These are phyloP conservation scores for Cyanidioschyzon merolae DNA, from an alignment of 23 red algal genomes.

Conservation along the genomic window DNA sequence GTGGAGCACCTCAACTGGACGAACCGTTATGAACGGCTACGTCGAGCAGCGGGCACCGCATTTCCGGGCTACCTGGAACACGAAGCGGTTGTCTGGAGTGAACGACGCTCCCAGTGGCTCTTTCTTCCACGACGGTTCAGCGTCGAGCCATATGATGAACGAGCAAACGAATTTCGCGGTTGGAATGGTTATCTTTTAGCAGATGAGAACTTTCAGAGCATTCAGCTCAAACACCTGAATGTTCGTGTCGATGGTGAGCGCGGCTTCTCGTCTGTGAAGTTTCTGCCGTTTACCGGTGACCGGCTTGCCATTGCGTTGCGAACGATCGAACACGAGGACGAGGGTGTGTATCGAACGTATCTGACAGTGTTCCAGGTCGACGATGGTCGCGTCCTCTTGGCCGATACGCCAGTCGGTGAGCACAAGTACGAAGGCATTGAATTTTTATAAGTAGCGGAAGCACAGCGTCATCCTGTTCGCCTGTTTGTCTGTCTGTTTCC, in stretches of 20 bases:
- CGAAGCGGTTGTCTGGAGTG: conserved; percentile 68
- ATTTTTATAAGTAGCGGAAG: conserved; percentile 15
- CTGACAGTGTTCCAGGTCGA: conserved; percentile 39
- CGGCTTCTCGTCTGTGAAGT: conserved; percentile 62
- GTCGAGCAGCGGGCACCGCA: conserved; percentile 26
- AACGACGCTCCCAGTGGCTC: conserved; percentile 37
- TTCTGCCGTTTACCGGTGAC: conserved; percentile 56
- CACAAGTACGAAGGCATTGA: conserved; percentile 49
- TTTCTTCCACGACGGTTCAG: conserved; percentile 54
- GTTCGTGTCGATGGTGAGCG: conserved; percentile 22
- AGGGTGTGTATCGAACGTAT: conserved; percentile 19
- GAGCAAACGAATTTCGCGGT: conserved; percentile 30
- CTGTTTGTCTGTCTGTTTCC: not conserved
- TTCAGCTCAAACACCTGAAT: conserved; percentile 18
- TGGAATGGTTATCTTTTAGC: conserved; percentile 49
- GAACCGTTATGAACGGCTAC: conserved; percentile 29
- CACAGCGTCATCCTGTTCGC: too few species aligned
- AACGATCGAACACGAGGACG: conserved; percentile 43
- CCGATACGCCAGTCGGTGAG: conserved; percentile 22
- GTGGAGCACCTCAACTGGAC: conserved; percentile 62
- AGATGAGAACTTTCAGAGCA: conserved; percentile 30
- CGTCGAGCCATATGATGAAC: conserved; percentile 35
- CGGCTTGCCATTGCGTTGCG: conserved; percentile 32
- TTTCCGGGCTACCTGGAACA: conserved; percentile 81
- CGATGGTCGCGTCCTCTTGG: conserved; percentile 22